Percentiles rank a stretch among this genome's conserved stretches.
Conservation (phyloP, 768 basidiomycete genomes). For the Leccinum boreale region DNA sequence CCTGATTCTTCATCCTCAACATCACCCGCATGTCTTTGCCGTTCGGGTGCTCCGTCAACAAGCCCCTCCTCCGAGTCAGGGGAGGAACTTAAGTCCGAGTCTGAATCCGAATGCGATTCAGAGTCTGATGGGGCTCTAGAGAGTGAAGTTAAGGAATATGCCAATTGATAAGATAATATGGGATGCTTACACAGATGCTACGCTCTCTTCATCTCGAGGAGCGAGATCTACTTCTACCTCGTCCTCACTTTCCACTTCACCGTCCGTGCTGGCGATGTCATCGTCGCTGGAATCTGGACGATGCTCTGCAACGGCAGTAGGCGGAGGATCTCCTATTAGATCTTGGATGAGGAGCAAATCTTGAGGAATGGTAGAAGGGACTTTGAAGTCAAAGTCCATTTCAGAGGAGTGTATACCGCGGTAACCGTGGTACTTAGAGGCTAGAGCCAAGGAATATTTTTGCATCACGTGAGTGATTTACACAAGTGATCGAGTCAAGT, state of each 20-base stretch:
- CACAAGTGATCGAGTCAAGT: background rate
- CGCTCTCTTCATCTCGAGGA: conserved; percentile 38
- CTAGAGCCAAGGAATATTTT: background rate
- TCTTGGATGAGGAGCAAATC: conserved; percentile 74
- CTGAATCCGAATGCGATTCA: conserved; percentile 40
- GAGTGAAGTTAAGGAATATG: conserved; percentile 17
- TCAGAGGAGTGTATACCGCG: background rate
- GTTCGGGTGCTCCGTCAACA: conserved; percentile 3
- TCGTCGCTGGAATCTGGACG: conserved; percentile 35
- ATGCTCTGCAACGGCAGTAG: background rate
- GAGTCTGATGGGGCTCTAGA: conserved; percentile 30
- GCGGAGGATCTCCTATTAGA: conserved; percentile 43
- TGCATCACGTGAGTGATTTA: conserved; percentile 22
- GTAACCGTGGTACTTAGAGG: background rate
- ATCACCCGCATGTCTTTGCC: conserved; percentile 18
- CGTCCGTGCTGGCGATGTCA: conserved; percentile 50
- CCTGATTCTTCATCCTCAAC: conserved; percentile 54
- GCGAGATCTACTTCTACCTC: conserved; percentile 69
- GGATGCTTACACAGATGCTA: conserved; percentile 20
- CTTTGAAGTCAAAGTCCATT: conserved; percentile 46
- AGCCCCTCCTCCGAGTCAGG: conserved; percentile 21
- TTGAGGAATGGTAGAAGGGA: conserved; percentile 62
- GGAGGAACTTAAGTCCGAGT: conserved; percentile 16
- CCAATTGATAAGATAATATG: background rate
- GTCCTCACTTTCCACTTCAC: conserved; percentile 59